Percentiles rank a stretch among this genome's conserved stretches.
Evolutionary conservation across 495 filamentous ascomycete species (phyloP).

Genomic region (Talaromyces stipitatus): DNA sequence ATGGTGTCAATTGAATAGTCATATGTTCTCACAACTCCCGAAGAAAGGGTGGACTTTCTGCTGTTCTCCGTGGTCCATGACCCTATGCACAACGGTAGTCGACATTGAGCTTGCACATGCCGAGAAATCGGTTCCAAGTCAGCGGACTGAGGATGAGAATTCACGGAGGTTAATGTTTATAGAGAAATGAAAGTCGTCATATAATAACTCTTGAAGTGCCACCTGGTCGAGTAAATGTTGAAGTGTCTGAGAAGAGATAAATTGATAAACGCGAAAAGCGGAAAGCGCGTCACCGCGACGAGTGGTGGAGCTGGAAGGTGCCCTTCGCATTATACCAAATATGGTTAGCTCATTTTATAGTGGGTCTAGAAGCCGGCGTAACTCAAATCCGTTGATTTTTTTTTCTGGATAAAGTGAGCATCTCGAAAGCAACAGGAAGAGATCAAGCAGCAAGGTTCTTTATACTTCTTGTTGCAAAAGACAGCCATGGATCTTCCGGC

Average conservation of each 20-base stretch:
- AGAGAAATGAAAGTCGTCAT: neutral
- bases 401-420: neutral
- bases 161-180: neutral
- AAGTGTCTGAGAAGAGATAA: too few relatives aligned
- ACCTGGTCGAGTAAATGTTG: neutral
- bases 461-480: neutral
- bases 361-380: neutral
- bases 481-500: slow-evolving; percentile 35
- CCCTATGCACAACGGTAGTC: slow-evolving; percentile 11
- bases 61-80: slow-evolving; percentile 34
- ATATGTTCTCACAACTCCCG: slow-evolving; percentile 22
- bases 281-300: slow-evolving; percentile 4
- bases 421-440: neutral
- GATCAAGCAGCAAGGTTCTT: neutral
- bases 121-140: neutral
- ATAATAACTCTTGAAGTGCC: neutral
- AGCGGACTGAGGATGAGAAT: neutral
- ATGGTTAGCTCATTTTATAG: neutral
- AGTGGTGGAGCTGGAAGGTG: neutral
- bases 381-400: slow-evolving; percentile 1
- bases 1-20: neutral
- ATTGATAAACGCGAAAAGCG: slow-evolving; percentile 2
- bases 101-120: slow-evolving; percentile 5
- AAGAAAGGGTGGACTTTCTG: slow-evolving; percentile 38
- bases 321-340: neutral